Percentiles rank a stretch among this genome's conserved stretches.
phyloP scores from a whole-genome alignment of 257 asterid genomes.

The Ophiorrhiza pumila region DNA sequence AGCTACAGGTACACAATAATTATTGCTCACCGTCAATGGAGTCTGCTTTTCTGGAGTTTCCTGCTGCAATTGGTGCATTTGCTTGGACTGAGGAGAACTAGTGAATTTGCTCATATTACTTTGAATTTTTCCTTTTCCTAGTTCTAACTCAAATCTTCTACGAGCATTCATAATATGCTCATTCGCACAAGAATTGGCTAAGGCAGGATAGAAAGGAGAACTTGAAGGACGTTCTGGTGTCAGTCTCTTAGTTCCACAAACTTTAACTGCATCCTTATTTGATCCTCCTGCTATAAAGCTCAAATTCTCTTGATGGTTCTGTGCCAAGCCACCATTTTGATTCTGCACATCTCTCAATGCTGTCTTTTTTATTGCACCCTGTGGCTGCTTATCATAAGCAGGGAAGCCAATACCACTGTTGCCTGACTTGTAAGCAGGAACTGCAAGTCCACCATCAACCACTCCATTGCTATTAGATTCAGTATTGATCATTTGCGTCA shows the following conservation, averaged over 20 bases:
- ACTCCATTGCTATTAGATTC: constrained; percentile 38
- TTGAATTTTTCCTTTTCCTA: constrained; percentile 69
- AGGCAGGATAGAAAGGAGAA: constrained; percentile 44
- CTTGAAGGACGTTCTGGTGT: constrained; percentile 74
- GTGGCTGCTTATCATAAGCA: constrained; percentile 51
- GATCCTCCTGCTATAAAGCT: constrained; percentile 43
- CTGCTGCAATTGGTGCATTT: constrained; percentile 31
- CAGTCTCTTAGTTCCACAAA: constrained; percentile 69
- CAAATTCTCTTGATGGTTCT: constrained; percentile 45
- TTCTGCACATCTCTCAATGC: constrained; percentile 92
- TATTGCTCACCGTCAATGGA: constrained; percentile 38
- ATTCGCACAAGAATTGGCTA: constrained; percentile 47
- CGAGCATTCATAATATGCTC: constrained; percentile 83
- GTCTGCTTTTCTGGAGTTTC: constrained; percentile 40
- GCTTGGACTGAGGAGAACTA: constrained; percentile 44
- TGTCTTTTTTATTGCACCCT: constrained; percentile 48
- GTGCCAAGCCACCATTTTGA: constrained; percentile 42
- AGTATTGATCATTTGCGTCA: constrained; percentile 54
- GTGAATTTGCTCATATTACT: constrained; percentile 45
- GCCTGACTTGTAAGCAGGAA: constrained; percentile 18
- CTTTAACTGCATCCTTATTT: constrained; percentile 53
- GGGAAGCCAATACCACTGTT: constrained; percentile 25
- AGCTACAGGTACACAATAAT: constrained; percentile 33
- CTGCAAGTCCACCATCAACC: constrained; percentile 24
- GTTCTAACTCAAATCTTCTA: constrained; percentile 84